Percentiles rank a stretch among this genome's conserved stretches.
phyloP scores from a whole-genome alignment of 176 grass and related monocot species.

The Metroxylon sagu region DNA sequence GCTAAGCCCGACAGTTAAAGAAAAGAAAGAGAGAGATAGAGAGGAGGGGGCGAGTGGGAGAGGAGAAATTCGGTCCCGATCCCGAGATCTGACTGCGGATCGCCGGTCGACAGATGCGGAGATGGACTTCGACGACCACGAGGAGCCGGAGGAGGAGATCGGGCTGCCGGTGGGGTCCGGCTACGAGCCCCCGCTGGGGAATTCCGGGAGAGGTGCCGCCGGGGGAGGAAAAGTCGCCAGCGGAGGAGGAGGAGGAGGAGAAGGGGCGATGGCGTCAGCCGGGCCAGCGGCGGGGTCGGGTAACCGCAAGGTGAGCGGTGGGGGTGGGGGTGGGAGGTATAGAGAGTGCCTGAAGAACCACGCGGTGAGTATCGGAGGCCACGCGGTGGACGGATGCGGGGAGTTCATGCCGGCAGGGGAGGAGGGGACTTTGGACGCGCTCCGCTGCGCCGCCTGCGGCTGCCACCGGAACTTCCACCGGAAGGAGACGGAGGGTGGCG shows the following conservation, averaged over 20 bases:
- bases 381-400: conserved; percentile 79
- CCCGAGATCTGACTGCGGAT: neutral
- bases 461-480: conserved; percentile 97
- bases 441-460: conserved; percentile 74
- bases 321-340: conserved; percentile 34
- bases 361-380: conserved; percentile 59
- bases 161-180: conserved; percentile 41
- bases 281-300: conserved; percentile 1
- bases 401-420: conserved; percentile 80
- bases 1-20: neutral
- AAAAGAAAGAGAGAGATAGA: conserved; percentile 1
- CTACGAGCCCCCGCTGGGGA: conserved; percentile 28
- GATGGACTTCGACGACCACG: conserved; percentile 70
- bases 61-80: neutral
- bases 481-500: conserved; percentile 14
- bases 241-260: neutral
- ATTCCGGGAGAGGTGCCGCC: conserved; percentile 1
- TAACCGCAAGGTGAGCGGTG: conserved; percentile 4
- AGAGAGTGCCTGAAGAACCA: conserved; percentile 91
- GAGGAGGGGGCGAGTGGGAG: neutral
- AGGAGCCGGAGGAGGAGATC: conserved; percentile 37
- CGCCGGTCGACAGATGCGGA: neutral
- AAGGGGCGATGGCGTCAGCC: neutral
- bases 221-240: neutral
- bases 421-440: conserved; percentile 60